Conservation (phyloP, 768 basidiomycete species). For the Chalciporus chontae region DNA sequence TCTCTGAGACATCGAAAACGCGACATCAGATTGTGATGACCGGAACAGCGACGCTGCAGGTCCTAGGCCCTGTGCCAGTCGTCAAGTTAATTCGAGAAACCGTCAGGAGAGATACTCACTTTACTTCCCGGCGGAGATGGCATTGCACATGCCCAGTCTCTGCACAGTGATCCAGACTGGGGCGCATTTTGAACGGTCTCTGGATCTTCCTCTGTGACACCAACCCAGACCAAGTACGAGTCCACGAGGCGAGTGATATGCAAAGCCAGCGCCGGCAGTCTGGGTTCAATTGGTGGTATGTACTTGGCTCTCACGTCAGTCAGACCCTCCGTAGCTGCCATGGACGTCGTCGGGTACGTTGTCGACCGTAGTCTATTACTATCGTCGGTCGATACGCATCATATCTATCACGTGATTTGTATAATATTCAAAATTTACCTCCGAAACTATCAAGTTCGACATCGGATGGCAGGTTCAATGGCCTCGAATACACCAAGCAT, state of each 20-base stretch:
- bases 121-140: slow-evolving; percentile 37
- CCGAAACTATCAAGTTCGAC: neutral
- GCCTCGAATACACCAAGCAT: slow-evolving; percentile 6
- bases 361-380: too few species aligned
- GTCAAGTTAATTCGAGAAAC: slow-evolving; percentile 9
- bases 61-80: slow-evolving; percentile 1
- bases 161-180: slow-evolving; percentile 53
- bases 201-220: slow-evolving; percentile 46
- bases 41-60: slow-evolving; percentile 66
- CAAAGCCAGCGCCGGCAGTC: slow-evolving; percentile 56
- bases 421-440: neutral
- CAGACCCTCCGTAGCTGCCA: slow-evolving; percentile 6
- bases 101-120: slow-evolving; percentile 18
- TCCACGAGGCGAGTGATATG: slow-evolving; percentile 65
- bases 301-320: slow-evolving; percentile 48
- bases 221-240: slow-evolving; percentile 83
- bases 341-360: slow-evolving; percentile 2
- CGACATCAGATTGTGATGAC: slow-evolving; percentile 55
- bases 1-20: slow-evolving; percentile 74
- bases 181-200: slow-evolving; percentile 49
- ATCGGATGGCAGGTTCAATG: slow-evolving; percentile 1
- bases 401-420: slow-evolving; percentile 25
- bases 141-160: slow-evolving; percentile 86
- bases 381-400: too few species aligned
- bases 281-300: slow-evolving; percentile 46